Evolutionary conservation across 2,329 filamentous ascomycete species (phyloP).

Genomic region (Diplocarpon rosae): DNA sequence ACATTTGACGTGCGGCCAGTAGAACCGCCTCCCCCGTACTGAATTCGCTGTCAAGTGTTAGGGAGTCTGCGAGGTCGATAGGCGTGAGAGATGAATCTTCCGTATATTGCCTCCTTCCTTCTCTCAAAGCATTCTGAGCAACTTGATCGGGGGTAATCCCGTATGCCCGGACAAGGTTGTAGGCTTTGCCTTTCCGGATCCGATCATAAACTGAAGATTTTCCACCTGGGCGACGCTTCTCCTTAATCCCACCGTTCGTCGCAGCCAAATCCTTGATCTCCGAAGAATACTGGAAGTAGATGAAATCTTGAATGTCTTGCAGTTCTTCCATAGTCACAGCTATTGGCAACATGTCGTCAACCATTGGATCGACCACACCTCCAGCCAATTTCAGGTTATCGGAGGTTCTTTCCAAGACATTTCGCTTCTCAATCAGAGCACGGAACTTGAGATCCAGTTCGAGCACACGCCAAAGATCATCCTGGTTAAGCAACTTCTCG

Average conservation of each 20-base stretch:
- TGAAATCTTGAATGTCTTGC: slow-evolving; percentile 90
- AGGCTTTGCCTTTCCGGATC: slow-evolving; percentile 68
- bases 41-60: slow-evolving; percentile 62
- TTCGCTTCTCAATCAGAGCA: slow-evolving; percentile 84
- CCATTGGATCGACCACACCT: slow-evolving; percentile 57
- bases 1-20: slow-evolving; percentile 72
- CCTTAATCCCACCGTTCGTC: slow-evolving; percentile 50
- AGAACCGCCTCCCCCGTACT: slow-evolving; percentile 66
- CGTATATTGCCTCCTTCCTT: slow-evolving; percentile 68
- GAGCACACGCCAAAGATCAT: slow-evolving; percentile 89
- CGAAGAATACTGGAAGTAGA: slow-evolving; percentile 84
- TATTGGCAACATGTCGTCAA: slow-evolving; percentile 71
- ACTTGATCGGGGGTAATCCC: slow-evolving; percentile 84
- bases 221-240: slow-evolving; percentile 66
- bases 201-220: slow-evolving; percentile 74
- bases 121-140: slow-evolving; percentile 72
- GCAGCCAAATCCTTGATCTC: slow-evolving; percentile 72
- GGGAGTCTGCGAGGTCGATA: slow-evolving; percentile 73
- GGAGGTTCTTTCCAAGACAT: slow-evolving; percentile 69
- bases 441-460: slow-evolving; percentile 94
- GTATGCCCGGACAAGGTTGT: slow-evolving; percentile 75
- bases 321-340: slow-evolving; percentile 88
- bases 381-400: slow-evolving; percentile 55
- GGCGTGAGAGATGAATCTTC: slow-evolving; percentile 76
- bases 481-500: slow-evolving; percentile 82